Conservation (phyloP, 1,139 yeast genomes). For the Candida mesenterica region DNA sequence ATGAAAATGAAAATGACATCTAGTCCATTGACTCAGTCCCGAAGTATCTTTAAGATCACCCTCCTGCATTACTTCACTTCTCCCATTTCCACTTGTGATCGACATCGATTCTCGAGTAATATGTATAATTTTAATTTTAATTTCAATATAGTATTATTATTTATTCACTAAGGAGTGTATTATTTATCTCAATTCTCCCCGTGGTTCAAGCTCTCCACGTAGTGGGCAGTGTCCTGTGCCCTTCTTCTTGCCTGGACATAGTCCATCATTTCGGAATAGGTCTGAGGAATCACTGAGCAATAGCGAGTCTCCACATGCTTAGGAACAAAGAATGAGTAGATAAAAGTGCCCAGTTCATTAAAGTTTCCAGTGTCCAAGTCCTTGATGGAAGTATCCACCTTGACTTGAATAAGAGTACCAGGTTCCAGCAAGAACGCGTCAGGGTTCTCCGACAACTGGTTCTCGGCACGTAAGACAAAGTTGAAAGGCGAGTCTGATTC, state of each 20-base stretch:
- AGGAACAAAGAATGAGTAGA: slow-evolving; percentile 85
- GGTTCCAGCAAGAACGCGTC: slow-evolving; percentile 66
- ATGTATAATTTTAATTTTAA: slow-evolving; percentile 1
- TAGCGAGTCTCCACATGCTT: slow-evolving; percentile 43
- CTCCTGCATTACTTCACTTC: slow-evolving; percentile 2
- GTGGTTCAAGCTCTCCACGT: slow-evolving; percentile 49
- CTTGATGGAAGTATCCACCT: slow-evolving; percentile 79
- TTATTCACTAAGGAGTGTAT: no score
- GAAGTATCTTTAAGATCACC: not conserved
- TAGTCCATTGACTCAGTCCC: no score
- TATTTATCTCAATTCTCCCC: no score
- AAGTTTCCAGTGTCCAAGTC: slow-evolving; percentile 58
- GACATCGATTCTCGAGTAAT: slow-evolving; percentile 4
- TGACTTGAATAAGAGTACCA: slow-evolving; percentile 87
- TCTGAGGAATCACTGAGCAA: slow-evolving; percentile 77
- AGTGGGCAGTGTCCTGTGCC: slow-evolving; percentile 77
- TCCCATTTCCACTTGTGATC: slow-evolving; percentile 6
- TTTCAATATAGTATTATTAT: no score
- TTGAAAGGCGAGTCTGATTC: slow-evolving; percentile 41
- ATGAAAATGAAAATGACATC: no score
- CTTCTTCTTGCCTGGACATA: slow-evolving; percentile 88
- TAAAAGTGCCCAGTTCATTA: slow-evolving; percentile 81
- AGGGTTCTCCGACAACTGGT: slow-evolving; percentile 49
- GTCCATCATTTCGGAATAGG: slow-evolving; percentile 90
- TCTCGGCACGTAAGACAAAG: slow-evolving; percentile 57